Percentiles rank a stretch among this genome's conserved stretches.
Evolutionary conservation across 2,329 filamentous ascomycete species (phyloP).

Genomic region (Hortaea werneckii): DNA sequence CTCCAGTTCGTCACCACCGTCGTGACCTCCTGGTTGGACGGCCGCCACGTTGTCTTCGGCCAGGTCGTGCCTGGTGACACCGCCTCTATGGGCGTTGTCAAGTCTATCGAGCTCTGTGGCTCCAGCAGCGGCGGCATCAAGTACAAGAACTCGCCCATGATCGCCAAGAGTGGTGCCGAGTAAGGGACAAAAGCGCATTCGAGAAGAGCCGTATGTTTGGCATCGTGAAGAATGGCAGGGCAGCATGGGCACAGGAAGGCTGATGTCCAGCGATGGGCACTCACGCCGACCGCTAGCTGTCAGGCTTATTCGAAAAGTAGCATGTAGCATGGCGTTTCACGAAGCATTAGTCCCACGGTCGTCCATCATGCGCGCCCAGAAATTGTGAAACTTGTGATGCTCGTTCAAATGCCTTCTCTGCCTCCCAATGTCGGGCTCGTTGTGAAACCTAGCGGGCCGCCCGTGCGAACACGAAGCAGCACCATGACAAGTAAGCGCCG

Average conservation of each 20-base stretch:
- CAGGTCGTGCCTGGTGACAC: conserved; percentile 50
- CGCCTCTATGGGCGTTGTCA: conserved; percentile 45
- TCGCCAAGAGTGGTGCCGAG: conserved; percentile 38
- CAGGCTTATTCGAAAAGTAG: neutral
- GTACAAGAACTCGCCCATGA: conserved; percentile 43
- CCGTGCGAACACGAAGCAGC: too few relatives aligned
- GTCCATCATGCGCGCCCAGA: too few relatives aligned
- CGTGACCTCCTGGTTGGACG: conserved; percentile 59
- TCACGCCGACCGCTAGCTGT: conserved; percentile 1
- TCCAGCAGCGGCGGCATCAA: conserved; percentile 44
- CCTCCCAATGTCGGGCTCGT: too few relatives aligned
- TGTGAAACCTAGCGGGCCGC: too few relatives aligned
- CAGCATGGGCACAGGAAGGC: neutral
- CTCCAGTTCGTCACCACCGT: conserved; percentile 49
- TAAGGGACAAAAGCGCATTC: conserved; percentile 6
- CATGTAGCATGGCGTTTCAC: neutral
- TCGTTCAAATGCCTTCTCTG: too few relatives aligned
- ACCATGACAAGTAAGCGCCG: too few relatives aligned
- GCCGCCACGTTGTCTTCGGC: conserved; percentile 78
- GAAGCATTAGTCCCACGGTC: too few relatives aligned
- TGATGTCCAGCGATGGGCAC: neutral
- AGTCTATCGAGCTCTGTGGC: conserved; percentile 50
- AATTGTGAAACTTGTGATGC: too few relatives aligned
- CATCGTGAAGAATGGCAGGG: neutral
- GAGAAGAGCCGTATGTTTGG: neutral